Conservation (phyloP, 2,329 filamentous ascomycete species). For the Chrysoporthe austroafricana region DNA sequence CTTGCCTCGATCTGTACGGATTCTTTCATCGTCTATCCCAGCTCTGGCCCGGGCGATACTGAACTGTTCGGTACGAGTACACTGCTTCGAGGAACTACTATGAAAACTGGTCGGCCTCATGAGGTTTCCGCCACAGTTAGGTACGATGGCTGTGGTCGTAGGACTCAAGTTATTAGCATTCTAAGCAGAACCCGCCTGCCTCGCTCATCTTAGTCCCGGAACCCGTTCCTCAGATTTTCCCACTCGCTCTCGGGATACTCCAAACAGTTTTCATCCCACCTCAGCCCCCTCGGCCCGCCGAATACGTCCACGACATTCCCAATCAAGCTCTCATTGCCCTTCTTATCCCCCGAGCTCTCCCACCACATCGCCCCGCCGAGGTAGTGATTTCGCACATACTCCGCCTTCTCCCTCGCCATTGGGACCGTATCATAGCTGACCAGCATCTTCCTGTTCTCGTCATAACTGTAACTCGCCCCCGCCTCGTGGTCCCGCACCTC, state of each 20-base stretch:
- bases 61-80: no score
- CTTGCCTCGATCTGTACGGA: neutral
- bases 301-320: conserved; percentile 62
- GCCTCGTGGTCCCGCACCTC: conserved; percentile 67
- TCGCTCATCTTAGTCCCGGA: conserved; percentile 47
- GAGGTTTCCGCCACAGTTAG: neutral
- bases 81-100: no score
- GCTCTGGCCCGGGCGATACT: no score
- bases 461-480: conserved; percentile 79
- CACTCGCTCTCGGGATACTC: conserved; percentile 70
- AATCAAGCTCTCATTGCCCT: conserved; percentile 69
- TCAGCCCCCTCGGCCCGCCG: conserved; percentile 56
- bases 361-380: conserved; percentile 98
- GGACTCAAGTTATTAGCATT: conserved; percentile 6
- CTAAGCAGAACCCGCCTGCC: neutral
- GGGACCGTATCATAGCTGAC: conserved; percentile 78
- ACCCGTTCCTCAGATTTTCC: conserved; percentile 67
- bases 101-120: neutral
- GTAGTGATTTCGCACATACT: conserved; percentile 67
- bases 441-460: conserved; percentile 64
- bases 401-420: conserved; percentile 70
- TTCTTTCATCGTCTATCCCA: no score
- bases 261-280: conserved; percentile 62
- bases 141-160: neutral
- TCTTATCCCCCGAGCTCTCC: conserved; percentile 82